A percentile compares a stretch with the other conserved stretches of the same genome.
Evolutionary conservation across 2,329 filamentous ascomycete genomes (phyloP).

Genomic region (Penicillium janthinellum): DNA sequence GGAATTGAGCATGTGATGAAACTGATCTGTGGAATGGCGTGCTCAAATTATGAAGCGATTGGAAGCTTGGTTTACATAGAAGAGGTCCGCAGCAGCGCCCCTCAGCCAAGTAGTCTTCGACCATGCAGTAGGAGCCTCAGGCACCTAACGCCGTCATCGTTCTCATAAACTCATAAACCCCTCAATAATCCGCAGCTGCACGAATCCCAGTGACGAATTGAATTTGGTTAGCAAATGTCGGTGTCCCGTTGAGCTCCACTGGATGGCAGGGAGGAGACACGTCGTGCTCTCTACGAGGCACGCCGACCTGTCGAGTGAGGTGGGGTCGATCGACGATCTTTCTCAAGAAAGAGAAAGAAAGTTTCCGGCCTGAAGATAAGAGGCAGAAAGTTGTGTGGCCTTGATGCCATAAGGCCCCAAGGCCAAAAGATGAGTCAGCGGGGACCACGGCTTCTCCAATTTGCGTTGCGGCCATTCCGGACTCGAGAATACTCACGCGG

Average conservation of each 20-base stretch:
- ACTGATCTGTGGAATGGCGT: conserved; percentile 12
- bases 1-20: not conserved
- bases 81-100: not conserved
- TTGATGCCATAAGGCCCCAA: not conserved
- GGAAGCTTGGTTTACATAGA: not conserved
- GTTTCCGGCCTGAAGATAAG: not conserved
- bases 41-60: conserved; percentile 9
- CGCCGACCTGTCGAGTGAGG: conserved; percentile 5
- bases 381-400: not conserved
- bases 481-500: conserved; percentile 48
- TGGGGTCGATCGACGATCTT: conserved; percentile 13
- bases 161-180: not conserved
- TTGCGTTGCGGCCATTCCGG: conserved; percentile 45
- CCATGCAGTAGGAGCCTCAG: conserved; percentile 2
- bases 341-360: not conserved
- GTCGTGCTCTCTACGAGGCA: not conserved
- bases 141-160: conserved; percentile 10
- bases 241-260: conserved; percentile 14
- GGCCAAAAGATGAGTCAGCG: conserved; percentile 23
- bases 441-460: conserved; percentile 37
- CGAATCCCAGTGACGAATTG: not conserved
- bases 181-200: not conserved
- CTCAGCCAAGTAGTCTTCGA: not conserved
- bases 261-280: conserved; percentile 3
- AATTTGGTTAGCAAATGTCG: conserved; percentile 8